Conservation (phyloP, 768 basidiomycete genomes). For the Agrocybe chaxingu region DNA sequence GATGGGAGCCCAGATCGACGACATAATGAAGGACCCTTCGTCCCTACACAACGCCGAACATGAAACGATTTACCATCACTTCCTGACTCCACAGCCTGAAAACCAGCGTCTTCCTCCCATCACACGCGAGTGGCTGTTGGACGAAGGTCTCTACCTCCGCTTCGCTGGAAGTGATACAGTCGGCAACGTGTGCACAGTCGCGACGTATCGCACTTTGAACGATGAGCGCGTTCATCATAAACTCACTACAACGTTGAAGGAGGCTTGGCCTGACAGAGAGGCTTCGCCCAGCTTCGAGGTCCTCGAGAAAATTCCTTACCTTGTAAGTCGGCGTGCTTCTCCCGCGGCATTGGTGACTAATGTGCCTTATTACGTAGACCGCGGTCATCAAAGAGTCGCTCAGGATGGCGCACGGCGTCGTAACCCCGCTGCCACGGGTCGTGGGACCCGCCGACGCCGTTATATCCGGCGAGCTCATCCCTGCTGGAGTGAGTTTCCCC, state of each 20-base stretch:
- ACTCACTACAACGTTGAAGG: constrained; percentile 28
- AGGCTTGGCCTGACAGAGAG: constrained; percentile 39
- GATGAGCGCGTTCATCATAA: constrained; percentile 24
- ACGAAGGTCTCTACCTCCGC: constrained; percentile 32
- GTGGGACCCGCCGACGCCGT: constrained; percentile 28
- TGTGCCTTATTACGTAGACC: constrained; percentile 25
- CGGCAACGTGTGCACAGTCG: constrained; percentile 35
- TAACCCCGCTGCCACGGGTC: constrained; percentile 35
- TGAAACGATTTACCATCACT: constrained; percentile 35
- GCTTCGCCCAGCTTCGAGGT: constrained; percentile 25
- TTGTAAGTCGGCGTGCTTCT: constrained; percentile 26
- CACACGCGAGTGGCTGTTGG: constrained; percentile 30
- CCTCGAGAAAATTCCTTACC: constrained; percentile 43
- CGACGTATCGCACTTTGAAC: constrained; percentile 30
- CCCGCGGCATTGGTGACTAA: no score
- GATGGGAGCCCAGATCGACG: constrained; percentile 33
- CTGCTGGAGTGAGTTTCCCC: constrained; percentile 30
- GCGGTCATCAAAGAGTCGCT: constrained; percentile 47
- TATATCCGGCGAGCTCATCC: constrained; percentile 33
- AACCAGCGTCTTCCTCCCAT: constrained; percentile 28
- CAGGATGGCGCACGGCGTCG: constrained; percentile 36
- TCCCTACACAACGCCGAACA: constrained; percentile 27
- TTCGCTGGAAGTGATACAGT: constrained; percentile 45
- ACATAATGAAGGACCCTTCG: constrained; percentile 28
- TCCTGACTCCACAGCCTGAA: constrained; percentile 28